Percentiles rank a stretch among this genome's conserved stretches.
These are phyloP conservation scores for Apophysomyces elegans DNA, from an alignment of 371 early-diverging fungal genomes.

Conservation along the genomic window DNA sequence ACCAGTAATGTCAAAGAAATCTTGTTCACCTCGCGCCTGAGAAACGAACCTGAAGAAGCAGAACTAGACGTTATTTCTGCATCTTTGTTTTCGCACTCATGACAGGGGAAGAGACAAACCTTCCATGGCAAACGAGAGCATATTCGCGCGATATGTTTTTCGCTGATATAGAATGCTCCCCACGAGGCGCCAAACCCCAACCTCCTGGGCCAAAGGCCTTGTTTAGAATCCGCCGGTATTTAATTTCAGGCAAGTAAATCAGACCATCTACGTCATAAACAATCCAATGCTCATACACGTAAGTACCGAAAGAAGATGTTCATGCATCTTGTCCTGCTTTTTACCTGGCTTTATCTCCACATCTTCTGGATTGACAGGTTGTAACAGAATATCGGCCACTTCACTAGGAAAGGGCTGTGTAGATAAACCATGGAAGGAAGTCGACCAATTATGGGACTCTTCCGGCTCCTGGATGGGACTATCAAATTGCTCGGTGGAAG, in stretches of 20 bases:
- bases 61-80: neutral
- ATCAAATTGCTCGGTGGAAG: conserved; percentile 26
- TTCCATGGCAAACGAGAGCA: conserved; percentile 86
- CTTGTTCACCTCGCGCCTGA: conserved; percentile 96
- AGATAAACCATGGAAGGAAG: conserved; percentile 76
- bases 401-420: conserved; percentile 73
- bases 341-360: conserved; percentile 93
- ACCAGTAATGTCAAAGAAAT: conserved; percentile 76
- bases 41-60: conserved; percentile 64
- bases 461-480: conserved; percentile 24
- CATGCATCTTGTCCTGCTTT: conserved; percentile 38
- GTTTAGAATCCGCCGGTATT: conserved; percentile 91
- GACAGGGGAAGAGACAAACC: conserved; percentile 39
- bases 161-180: conserved; percentile 82
- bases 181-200: conserved; percentile 93
- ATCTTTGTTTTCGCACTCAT: too few species aligned
- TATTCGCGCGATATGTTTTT: conserved; percentile 90
- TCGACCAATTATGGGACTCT: conserved; percentile 64
- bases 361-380: conserved; percentile 73
- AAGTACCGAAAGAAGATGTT: neutral
- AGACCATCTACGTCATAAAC: conserved; percentile 73
- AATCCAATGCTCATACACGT: neutral
- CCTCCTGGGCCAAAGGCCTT: conserved; percentile 96
- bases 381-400: conserved; percentile 74
- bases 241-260: conserved; percentile 95